phyloP scores from a whole-genome alignment of 768 basidiomycete genomes.

The Mycena polygramma region DNA sequence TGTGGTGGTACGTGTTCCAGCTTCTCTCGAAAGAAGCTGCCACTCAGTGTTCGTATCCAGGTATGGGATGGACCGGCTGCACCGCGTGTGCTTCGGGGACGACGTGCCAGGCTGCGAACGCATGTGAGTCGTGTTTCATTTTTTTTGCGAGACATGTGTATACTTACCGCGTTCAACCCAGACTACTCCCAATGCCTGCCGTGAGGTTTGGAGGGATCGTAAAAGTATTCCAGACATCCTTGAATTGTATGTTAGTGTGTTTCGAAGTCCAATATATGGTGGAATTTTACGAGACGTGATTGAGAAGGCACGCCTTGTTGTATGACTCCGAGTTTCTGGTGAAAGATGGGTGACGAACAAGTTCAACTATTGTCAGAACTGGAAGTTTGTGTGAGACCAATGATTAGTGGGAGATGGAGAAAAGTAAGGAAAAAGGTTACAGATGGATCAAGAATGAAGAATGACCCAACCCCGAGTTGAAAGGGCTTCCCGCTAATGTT shows the following conservation, averaged over 20 bases:
- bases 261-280: no score
- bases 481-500: no score
- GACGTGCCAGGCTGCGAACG: conserved; percentile 11
- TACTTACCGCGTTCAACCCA: neutral
- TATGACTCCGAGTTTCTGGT: no score
- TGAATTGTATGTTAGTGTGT: neutral
- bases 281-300: no score
- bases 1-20: conserved; percentile 2
- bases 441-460: no score
- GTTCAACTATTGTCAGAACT: no score
- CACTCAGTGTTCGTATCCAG: neutral
- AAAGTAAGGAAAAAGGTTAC: no score
- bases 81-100: conserved; percentile 1
- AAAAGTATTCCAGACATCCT: neutral
- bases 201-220: neutral
- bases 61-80: conserved; percentile 20
- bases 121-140: conserved; percentile 14
- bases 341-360: no score
- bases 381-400: no score
- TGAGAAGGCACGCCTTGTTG: no score
- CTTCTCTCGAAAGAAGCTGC: neutral
- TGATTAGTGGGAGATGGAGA: no score
- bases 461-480: no score
- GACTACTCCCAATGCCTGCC: neutral
- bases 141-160: neutral